Base-by-base conservation (phyloP, 345 rosid species). In the Ricinus communis region DNA sequence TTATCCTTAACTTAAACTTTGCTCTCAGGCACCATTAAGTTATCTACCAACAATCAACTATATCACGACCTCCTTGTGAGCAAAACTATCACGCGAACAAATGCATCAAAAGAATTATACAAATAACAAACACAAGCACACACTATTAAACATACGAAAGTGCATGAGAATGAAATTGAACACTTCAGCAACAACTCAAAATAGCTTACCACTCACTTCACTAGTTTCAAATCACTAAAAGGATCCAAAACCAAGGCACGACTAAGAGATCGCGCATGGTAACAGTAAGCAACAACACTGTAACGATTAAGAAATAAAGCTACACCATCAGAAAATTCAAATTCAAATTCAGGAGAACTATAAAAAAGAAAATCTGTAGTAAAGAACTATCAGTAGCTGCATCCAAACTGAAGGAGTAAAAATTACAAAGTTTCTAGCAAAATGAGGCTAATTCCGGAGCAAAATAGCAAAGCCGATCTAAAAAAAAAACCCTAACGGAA, bases 391-490 rank as follows among this genome's bases (percentile, higher is more conserved):
- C 45, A 38, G 16, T 21, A 66, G 55, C 65, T 5, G 11, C 65
- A 65, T 65, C 71, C 4, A 53, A 50, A 36, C 25, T 9, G 18
- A 14, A 27, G 16, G 38, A 40, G 67, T 28, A 16, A n/a, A 69
- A 76, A 76, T 15, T 47, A 19, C 24, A 45, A 21, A 66, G 71
- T 18, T 18, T 45, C 31, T 2, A 50, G 19, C n/a, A 25, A 63
- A 75, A 63, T 50, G 62, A 11, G 58, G 14, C 40, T 11, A 25
- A 54, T 38, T 43, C n/a, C 13, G 33, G 43, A 31, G 18, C n/a
- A 38, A 55, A 36, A 5, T 49, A 28, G 49, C 43, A 16, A 45
- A 33, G 52, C 46, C 75, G 80, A 76, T 76, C 71, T 76, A n/a
- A 47, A 56, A 51, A 56, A 51, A n/a, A 65, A 31, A 60, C 49